Percentiles rank a stretch among this genome's conserved stretches.
phyloP scores from a whole-genome alignment of 345 rosid species.

The Arabidopsis suecica region DNA sequence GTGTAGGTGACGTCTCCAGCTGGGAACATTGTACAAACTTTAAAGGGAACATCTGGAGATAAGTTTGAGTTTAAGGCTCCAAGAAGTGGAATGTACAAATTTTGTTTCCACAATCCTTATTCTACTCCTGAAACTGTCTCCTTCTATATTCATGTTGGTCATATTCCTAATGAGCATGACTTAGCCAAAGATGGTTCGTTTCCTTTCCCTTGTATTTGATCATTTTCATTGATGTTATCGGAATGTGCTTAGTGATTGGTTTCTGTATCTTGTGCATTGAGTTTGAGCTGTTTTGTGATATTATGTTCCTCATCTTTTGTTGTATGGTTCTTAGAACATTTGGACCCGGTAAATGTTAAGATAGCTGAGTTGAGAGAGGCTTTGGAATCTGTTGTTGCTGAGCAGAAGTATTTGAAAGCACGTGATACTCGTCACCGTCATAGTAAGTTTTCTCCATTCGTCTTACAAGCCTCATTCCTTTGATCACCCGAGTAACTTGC shows the following conservation, averaged over 20 bases:
- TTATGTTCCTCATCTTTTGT: conserved; percentile 3
- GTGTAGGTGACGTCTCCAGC: conserved; percentile 83
- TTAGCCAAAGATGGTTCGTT: conserved; percentile 92
- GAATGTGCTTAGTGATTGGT: background rate
- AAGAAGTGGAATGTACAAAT: conserved; percentile 94
- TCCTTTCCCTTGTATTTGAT: background rate
- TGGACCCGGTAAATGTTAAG: conserved; percentile 93
- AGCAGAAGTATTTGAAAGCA: conserved; percentile 94
- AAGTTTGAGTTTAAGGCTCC: conserved; percentile 94
- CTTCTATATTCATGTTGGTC: conserved; percentile 93
- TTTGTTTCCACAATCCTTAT: conserved; percentile 92
- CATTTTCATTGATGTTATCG: background rate
- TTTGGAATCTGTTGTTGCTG: conserved; percentile 85
- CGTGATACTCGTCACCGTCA: conserved; percentile 93
- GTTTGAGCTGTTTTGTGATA: background rate
- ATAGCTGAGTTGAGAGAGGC: conserved; percentile 96
- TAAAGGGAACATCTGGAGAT: conserved; percentile 93
- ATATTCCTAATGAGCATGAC: conserved; percentile 90
- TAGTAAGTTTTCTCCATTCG: conserved; percentile 58
- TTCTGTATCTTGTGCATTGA: conserved; percentile 5
- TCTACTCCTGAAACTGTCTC: conserved; percentile 97
- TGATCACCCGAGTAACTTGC: background rate
- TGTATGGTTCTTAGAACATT: conserved; percentile 63
- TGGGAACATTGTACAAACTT: conserved; percentile 66
- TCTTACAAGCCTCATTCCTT: background rate